Percentiles rank a stretch among this genome's conserved stretches.
These are phyloP conservation scores for Colletotrichum tropicale DNA, from an alignment of 2,329 filamentous ascomycete species.

Conservation along the genomic window DNA sequence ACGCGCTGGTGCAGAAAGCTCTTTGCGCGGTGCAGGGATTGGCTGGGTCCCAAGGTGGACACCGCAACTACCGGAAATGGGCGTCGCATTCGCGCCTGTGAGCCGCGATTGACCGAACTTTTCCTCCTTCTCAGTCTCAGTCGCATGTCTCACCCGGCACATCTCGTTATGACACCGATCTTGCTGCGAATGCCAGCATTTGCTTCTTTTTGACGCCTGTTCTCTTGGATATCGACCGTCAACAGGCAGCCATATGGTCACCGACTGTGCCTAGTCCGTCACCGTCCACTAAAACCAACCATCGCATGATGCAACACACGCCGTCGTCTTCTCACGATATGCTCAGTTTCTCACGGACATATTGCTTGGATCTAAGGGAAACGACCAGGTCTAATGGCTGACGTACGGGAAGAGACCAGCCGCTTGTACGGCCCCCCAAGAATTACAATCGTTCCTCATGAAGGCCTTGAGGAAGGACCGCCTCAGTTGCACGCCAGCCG, in stretches of 20 bases:
- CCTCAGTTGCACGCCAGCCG: constrained; percentile 17
- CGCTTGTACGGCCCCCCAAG: constrained; percentile 21
- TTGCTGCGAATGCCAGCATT: constrained; percentile 2
- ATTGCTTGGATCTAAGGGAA: constrained; percentile 14
- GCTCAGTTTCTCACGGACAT: constrained; percentile 2
- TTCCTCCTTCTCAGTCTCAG: background rate
- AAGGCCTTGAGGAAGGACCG: constrained; percentile 13
- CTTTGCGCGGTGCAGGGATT: constrained; percentile 9
- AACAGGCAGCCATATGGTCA: background rate
- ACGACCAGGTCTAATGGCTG: constrained; percentile 18
- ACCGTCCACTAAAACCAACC: background rate
- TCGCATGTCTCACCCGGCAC: background rate
- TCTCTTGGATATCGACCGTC: background rate
- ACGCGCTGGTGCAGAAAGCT: constrained; percentile 3
- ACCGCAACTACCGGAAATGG: constrained; percentile 8
- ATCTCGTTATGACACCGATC: constrained; percentile 1
- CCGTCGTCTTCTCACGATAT: constrained; percentile 15
- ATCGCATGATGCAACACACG: constrained; percentile 17
- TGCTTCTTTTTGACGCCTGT: background rate
- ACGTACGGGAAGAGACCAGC: constrained; percentile 16
- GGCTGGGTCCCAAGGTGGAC: background rate
- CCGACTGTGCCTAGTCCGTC: background rate
- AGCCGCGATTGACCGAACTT: constrained; percentile 13
- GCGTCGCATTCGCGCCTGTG: background rate
- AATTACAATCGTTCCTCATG: constrained; percentile 19